Evolutionary conservation across 2,329 filamentous ascomycete genomes (phyloP).

Genomic region (Diaporthe sp.): DNA sequence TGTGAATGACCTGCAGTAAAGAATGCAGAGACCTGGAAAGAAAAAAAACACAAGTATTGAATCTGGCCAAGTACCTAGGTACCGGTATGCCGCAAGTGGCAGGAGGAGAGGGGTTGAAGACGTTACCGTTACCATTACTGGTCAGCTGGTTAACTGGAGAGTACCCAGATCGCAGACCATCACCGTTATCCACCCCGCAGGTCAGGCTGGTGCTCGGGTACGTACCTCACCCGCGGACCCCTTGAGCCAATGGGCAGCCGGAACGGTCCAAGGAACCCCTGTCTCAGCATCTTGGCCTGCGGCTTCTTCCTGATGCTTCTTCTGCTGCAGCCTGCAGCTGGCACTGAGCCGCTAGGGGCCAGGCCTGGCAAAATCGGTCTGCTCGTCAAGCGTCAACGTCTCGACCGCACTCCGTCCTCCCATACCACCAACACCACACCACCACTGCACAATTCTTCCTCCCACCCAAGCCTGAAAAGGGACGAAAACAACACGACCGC

Average conservation of each 20-base stretch:
- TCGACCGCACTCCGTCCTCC: neutral
- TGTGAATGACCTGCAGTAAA: neutral
- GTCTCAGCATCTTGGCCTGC: neutral
- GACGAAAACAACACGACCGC: constrained; percentile 12
- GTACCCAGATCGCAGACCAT: neutral
- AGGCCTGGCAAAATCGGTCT: constrained; percentile 21
- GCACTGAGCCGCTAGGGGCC: constrained; percentile 26
- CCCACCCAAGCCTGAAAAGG: constrained; percentile 21
- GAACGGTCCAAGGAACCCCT: constrained; percentile 2
- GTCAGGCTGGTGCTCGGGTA: neutral
- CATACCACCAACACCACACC: constrained; percentile 1
- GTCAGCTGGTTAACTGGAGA: neutral
- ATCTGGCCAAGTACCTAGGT: neutral
- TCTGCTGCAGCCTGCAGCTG: constrained; percentile 23
- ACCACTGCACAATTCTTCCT: constrained; percentile 16
- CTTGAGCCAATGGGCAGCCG: neutral
- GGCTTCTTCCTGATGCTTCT: constrained; percentile 2
- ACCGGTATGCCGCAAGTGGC: neutral
- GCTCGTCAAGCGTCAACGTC: constrained; percentile 10
- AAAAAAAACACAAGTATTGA: neutral
- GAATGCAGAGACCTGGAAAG: neutral
- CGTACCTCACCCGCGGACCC: neutral
- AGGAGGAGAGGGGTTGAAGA: constrained; percentile 2
- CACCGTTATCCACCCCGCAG: neutral
- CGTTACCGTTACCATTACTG: neutral